These are phyloP conservation scores for Protoeuglena noctilucae DNA, from an alignment of 139 green algal genomes.

Conservation along the genomic window DNA sequence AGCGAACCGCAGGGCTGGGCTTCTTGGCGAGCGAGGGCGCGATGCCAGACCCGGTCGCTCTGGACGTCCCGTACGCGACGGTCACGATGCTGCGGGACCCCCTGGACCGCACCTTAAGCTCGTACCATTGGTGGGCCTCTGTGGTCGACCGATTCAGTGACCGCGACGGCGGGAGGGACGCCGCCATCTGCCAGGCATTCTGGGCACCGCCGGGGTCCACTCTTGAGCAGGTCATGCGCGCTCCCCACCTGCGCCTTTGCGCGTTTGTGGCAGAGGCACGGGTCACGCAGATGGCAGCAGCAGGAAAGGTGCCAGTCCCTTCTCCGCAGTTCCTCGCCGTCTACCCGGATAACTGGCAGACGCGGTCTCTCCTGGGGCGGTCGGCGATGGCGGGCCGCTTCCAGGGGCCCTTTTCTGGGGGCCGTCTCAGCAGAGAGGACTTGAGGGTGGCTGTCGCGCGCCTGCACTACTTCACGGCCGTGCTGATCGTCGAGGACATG, in stretches of 20 bases:
- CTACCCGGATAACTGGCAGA: constrained; percentile 12
- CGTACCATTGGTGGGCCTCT: constrained; percentile 5
- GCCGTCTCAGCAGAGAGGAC: background rate
- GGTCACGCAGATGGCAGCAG: no score
- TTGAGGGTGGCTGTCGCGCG: background rate
- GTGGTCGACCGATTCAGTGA: constrained; percentile 1
- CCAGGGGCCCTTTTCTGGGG: background rate
- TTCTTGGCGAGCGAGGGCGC: constrained; percentile 8
- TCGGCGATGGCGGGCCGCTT: no score
- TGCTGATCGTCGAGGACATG: constrained; percentile 1
- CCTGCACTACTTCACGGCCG: background rate
- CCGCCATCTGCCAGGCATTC: background rate
- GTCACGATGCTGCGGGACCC: constrained; percentile 8
- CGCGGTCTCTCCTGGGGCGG: constrained; percentile 1
- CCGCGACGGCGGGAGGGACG: background rate
- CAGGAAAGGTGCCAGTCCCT: no score
- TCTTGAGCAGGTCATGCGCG: background rate
- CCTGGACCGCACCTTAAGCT: constrained; percentile 1
- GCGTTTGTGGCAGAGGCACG: background rate
- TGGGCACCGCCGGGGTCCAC: constrained; percentile 1
- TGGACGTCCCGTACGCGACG: background rate
- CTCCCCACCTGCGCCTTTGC: background rate
- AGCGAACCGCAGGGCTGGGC: no score
- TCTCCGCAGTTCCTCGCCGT: constrained; percentile 6
- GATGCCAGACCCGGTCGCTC: constrained; percentile 3